Percentiles rank a stretch among this genome's conserved stretches.
Evolutionary conservation across 495 filamentous ascomycete genomes (phyloP).

Genomic region (Tuber melanosporum): DNA sequence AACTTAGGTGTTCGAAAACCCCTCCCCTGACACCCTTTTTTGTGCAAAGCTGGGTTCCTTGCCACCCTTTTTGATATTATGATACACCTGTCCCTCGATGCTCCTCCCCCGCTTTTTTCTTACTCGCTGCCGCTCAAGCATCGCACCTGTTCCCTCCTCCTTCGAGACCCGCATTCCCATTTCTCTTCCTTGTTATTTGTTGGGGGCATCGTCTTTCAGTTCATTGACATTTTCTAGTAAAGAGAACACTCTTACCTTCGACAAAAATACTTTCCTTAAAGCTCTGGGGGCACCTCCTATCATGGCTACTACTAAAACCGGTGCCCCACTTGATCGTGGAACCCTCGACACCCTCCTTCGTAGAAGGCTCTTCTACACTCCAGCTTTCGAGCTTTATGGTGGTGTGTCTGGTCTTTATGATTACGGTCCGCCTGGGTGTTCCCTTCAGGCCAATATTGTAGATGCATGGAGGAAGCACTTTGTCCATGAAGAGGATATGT

Average conservation of each 20-base stretch:
- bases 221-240: not conserved
- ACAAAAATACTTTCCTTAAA: constrained; percentile 24
- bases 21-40: not conserved
- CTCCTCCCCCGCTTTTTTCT: constrained; percentile 37
- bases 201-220: not conserved
- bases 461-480: constrained; percentile 92
- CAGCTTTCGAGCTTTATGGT: constrained; percentile 88
- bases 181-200: not conserved
- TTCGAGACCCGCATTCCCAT: not conserved
- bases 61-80: not conserved
- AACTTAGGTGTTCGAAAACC: too few species aligned
- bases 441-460: constrained; percentile 75
- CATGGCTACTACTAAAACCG: constrained; percentile 75
- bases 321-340: constrained; percentile 75
- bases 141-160: not conserved
- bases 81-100: constrained; percentile 14
- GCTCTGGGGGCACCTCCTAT: constrained; percentile 15
- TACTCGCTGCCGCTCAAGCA: constrained; percentile 20
- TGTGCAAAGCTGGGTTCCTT: constrained; percentile 11
- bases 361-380: constrained; percentile 87
- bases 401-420: constrained; percentile 81
- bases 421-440: constrained; percentile 75
- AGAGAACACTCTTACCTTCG: not conserved
- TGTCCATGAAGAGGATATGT: constrained; percentile 81
- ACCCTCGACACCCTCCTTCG: constrained; percentile 76